Conservation (phyloP, 768 basidiomycete species). For the Leccinellum luteum region DNA sequence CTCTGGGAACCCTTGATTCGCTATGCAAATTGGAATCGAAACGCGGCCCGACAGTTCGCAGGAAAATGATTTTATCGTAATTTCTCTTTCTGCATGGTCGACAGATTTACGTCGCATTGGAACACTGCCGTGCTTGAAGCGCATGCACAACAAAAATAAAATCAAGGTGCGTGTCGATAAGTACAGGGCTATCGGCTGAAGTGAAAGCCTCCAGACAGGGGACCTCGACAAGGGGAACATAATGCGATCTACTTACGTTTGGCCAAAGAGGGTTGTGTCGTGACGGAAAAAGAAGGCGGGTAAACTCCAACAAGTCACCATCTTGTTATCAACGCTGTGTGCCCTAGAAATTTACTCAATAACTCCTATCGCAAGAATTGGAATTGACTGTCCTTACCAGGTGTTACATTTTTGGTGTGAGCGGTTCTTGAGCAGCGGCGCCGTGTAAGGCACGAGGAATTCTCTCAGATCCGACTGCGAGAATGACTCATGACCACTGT, state of each 20-base stretch:
- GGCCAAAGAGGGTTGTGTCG: slow-evolving; percentile 2
- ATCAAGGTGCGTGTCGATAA: neutral
- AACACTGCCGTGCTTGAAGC: neutral
- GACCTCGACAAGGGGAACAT: neutral
- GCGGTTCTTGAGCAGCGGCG: neutral
- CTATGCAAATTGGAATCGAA: neutral
- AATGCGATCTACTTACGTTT: slow-evolving; percentile 5
- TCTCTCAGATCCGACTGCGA: neutral
- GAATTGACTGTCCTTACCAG: slow-evolving; percentile 6
- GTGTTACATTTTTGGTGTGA: neutral
- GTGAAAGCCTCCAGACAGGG: slow-evolving; percentile 2
- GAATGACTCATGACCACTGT: neutral
- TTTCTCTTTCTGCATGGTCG: neutral
- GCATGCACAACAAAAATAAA: neutral
- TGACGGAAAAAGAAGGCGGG: slow-evolving; percentile 1
- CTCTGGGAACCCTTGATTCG: neutral
- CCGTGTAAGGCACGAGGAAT: neutral
- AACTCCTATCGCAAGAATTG: slow-evolving; percentile 8
- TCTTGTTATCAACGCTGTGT: slow-evolving; percentile 2
- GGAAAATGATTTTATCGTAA: neutral
- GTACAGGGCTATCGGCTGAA: slow-evolving; percentile 4
- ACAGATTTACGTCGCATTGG: neutral
- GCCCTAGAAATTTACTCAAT: slow-evolving; percentile 11
- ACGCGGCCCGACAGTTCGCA: slow-evolving; percentile 1
- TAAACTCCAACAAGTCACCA: neutral